phyloP scores from a whole-genome alignment of 306 rosid genomes.

The Vigna nakashimae region DNA sequence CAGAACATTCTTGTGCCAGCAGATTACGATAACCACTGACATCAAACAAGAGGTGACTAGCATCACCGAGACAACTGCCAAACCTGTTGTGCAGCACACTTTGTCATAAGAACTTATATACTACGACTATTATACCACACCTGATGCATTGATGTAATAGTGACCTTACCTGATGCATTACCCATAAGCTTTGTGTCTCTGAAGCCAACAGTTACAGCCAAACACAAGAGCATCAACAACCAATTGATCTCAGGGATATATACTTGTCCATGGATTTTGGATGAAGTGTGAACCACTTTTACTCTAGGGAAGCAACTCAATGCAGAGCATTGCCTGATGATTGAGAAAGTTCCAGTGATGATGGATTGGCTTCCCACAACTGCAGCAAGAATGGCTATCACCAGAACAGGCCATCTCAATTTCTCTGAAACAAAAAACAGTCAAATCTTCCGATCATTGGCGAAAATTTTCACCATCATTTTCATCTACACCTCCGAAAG shows the following conservation, averaged over 20 bases:
- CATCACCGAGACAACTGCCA: slow-evolving; percentile 95
- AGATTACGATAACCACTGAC: slow-evolving; percentile 85
- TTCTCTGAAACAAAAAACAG: slow-evolving; percentile 56
- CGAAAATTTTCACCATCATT: slow-evolving; percentile 9
- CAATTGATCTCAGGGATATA: slow-evolving; percentile 97
- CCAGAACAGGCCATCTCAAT: slow-evolving; percentile 88
- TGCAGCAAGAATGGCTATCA: slow-evolving; percentile 89
- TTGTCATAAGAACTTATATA: slow-evolving; percentile 21
- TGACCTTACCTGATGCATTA: slow-evolving; percentile 85
- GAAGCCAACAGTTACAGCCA: slow-evolving; percentile 92
- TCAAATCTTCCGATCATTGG: slow-evolving; percentile 39
- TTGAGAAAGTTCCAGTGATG: slow-evolving; percentile 93
- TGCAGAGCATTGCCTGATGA: slow-evolving; percentile 91
- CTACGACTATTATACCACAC: not conserved
- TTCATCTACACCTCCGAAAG: slow-evolving; percentile 28
- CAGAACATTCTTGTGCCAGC: slow-evolving; percentile 75
- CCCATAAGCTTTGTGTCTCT: slow-evolving; percentile 86
- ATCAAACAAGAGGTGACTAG: slow-evolving; percentile 94
- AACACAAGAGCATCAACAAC: slow-evolving; percentile 83
- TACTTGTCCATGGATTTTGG: slow-evolving; percentile 93
- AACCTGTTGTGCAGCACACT: slow-evolving; percentile 60
- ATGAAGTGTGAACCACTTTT: slow-evolving; percentile 89
- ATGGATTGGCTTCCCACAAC: slow-evolving; percentile 98
- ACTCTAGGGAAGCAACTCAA: slow-evolving; percentile 92
- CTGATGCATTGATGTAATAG: not conserved